Evolutionary conservation across 257 asterid genomes (phyloP).

Genomic region (Lycium barbarum): DNA sequence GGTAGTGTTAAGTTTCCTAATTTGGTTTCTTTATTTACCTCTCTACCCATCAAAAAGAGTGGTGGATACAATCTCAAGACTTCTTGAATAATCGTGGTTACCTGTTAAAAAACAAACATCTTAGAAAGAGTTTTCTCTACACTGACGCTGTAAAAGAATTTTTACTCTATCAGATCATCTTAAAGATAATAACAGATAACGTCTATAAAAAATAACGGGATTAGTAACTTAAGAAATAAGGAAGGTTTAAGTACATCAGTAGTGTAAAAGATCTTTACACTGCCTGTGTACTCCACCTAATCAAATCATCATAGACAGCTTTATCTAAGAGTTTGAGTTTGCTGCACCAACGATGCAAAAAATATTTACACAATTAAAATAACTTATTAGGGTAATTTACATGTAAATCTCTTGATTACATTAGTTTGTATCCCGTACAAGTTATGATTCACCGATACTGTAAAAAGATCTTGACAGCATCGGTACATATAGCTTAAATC

Average conservation of each 20-base stretch:
- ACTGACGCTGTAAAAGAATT: background rate
- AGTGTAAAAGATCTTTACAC: background rate
- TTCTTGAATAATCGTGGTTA: constrained; percentile 42
- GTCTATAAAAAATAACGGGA: too few relatives aligned
- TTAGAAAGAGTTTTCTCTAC: background rate
- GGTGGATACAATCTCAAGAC: constrained; percentile 43
- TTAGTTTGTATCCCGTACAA: too few relatives aligned
- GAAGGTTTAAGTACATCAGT: too few relatives aligned
- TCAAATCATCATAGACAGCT: too few relatives aligned
- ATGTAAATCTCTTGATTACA: too few relatives aligned
- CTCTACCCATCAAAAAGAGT: constrained; percentile 8
- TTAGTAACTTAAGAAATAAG: background rate
- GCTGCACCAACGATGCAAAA: background rate
- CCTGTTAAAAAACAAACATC: background rate
- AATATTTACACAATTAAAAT: background rate
- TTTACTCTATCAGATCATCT: background rate
- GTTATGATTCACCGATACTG: too few relatives aligned
- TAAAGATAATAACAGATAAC: too few relatives aligned
- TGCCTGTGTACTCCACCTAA: too few relatives aligned
- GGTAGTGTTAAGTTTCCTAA: constrained; percentile 36
- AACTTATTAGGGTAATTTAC: background rate
- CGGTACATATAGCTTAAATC: background rate
- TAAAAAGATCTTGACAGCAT: too few relatives aligned
- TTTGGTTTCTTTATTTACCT: constrained; percentile 30
- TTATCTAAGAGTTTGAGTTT: too few relatives aligned